Base-by-base conservation (phyloP, 208 protist genomes). In the Naegleria gruberi region DNA sequence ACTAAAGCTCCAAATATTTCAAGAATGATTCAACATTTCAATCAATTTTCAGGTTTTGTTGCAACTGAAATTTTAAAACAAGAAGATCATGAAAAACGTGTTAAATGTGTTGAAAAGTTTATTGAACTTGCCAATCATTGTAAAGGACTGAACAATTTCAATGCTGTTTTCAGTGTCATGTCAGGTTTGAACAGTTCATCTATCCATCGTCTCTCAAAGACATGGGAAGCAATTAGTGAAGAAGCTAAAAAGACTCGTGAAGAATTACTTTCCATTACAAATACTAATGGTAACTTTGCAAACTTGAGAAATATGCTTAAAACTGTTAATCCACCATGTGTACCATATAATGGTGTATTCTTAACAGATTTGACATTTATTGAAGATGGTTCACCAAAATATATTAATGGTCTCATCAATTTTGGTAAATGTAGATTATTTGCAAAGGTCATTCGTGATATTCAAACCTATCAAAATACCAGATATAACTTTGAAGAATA, bases 311-410 rank as follows among this genome's bases (percentile, higher is more conserved):
- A 26, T 45, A 42, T 12, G 7, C 44, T 91, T 7, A 85, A 81
- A 40, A 86, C 15, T 45, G 37, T 44, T 0, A 86, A 74, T n/a
- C 91, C 92, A n/a, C 92, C 92, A 26, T 92, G 91, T 19, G 87
- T 93, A 30, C 92, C 92, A 57, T 92, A 93, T 82, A 46, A 92
- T 5, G 92, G 92, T 30, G 85, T 91, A 17, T 91, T 89, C 90
- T 88, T 91, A 82, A 91, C 90, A 7, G 90, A 91, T 91, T 37
- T 91, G 7, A 91, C 90, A 30, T 91, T 91, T 45, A 83, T 91
- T 43, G 90, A 91, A 83, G 90, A 91, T 12, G 90, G 90, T 51
- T 6, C 19, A 42, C 43, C 43, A 82, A 74, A 91, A 26, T 86
- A 65, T 44, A 43, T 91, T 15, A 74, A 89, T 57, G 43, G 40